Evolutionary conservation across 169 alveolate species (phyloP).

Genomic region (Eimeria falciformis): DNA sequence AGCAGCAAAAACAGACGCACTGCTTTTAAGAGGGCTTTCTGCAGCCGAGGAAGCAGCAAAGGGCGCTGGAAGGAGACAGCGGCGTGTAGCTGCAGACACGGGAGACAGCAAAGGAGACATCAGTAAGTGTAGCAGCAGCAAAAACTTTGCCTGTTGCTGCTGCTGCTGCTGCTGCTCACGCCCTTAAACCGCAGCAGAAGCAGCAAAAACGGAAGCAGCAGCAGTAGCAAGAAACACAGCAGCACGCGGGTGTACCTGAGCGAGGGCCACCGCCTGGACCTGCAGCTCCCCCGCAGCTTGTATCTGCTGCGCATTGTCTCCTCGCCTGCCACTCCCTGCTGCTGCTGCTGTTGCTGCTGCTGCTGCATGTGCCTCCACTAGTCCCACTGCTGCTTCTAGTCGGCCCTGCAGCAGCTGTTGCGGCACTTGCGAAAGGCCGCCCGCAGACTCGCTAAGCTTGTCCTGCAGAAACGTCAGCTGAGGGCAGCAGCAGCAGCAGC

Average conservation of each 20-base stretch:
- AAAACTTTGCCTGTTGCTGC: background rate
- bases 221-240: constrained; percentile 2
- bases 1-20: constrained; percentile 16
- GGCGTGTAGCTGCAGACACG: constrained; percentile 5
- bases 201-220: background rate
- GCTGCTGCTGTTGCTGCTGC: constrained; percentile 44
- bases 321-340: constrained; percentile 22
- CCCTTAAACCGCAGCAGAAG: background rate
- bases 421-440: constrained; percentile 6
- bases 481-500: constrained; percentile 45
- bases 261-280: constrained; percentile 36
- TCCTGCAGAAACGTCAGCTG: constrained; percentile 47
- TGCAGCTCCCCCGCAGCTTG: constrained; percentile 27
- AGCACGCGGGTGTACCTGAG: constrained; percentile 29
- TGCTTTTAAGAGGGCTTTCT: constrained; percentile 28
- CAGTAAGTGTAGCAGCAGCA: constrained; percentile 31
- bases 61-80: constrained; percentile 46
- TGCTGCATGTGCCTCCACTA: constrained; percentile 38
- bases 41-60: constrained; percentile 48
- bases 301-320: background rate
- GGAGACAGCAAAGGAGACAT: background rate
- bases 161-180: background rate
- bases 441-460: background rate
- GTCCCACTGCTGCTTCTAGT: constrained; percentile 43
- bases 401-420: constrained; percentile 67